Base-by-base conservation (phyloP, 306 rosid species). In the Malus fusca region DNA sequence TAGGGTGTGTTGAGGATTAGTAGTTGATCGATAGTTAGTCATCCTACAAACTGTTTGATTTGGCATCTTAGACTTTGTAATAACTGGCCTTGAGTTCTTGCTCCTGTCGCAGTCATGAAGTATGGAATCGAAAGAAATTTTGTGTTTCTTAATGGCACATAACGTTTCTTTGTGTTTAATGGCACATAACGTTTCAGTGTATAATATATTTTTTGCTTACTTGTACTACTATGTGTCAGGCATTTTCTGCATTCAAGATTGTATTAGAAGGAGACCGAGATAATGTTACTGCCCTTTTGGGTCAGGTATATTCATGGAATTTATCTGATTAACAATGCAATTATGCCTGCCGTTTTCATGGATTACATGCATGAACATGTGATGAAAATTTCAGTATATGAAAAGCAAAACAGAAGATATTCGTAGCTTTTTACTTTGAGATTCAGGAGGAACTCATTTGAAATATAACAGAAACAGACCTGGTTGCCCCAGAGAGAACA, bases 251-350 rank as follows among this genome's bases (percentile, higher is more conserved):
- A 78, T 96, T 96, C 82, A 96, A 90, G 84, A 96, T 96, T 83
- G 99, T 96, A 71, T 86, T 96, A 79, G 98, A 92, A 37, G 99
- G 94, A 78, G 97, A 88, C 65, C 91, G 88, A 64, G 98, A 96
- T 84, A 92, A 92, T 77, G 94, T 96, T 80, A 98, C 99, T 5
- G 97, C 99, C 75, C 98, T 96, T 81, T 81, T 90, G 82, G 99
- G 99, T 77, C 98, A 90, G 93, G 98, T 95, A 85, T 73, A 53
- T 46, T 17, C 22, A 44, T 21, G 19, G 52, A 46, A 25, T 28
- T 55, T 52, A 77, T 77, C 71, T 78, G 46, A 77, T 30, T 56
- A 48, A 52, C 43, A 69, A 55, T 61, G 65, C 64, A 63, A 63
- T 69, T 66, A n/a, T 44, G 52, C 53, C 72, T 33, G 11, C 43